Base-by-base conservation (phyloP, 306 rosid genomes). In the Hippophae gyantsensis region DNA sequence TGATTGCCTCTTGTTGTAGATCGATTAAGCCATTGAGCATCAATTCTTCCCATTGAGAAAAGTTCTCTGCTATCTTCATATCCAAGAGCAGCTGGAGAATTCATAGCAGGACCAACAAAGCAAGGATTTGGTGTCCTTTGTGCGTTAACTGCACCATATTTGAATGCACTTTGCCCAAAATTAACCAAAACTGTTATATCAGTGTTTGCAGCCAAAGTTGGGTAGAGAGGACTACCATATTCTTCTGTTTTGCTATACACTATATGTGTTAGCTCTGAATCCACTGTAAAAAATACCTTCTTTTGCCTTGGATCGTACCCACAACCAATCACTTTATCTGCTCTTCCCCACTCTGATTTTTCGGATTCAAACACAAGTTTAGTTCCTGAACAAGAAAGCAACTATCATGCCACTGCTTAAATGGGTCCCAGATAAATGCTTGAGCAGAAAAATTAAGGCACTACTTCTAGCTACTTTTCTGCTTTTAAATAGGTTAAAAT, bases 61-160 rank as follows among this genome's bases (percentile, higher is more conserved):
- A 92, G 89, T 72, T 92, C 99, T 63, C 72, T 80, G 76, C 95
- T 88, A 53, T 88, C 99, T 69, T 92, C 95, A 51, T 80, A 83
- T 40, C 84, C 88, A 32, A 82, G 57, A 3, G 70, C 70, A 27
- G 71, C 78, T 5, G 74, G 72, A 40, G 73, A 55, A 61, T 75
- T 73, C 47, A 55, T 78, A 26, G 69, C 73, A 32, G 95, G 82
- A 8, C 77, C 81, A 13, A 79, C 70, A 49, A 93, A 93, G 74
- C 97, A 88, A 45, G 99, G 99, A 70, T 93, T 88, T 41, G 94
- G 81, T 0, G 97, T 93, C 65, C 99, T 77, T n/a, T 86, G 83
- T 6, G 85, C 85, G 74, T 84, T 84, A 59, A 82, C 95, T 14
- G 97, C 81, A 10, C 65, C 80, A 71, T 88, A 93, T 56, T 77